A percentile compares a stretch with the other conserved stretches of the same genome.
phyloP scores from a whole-genome alignment of 1,284 basidiomycete species.

The Inonotus hispidus region DNA sequence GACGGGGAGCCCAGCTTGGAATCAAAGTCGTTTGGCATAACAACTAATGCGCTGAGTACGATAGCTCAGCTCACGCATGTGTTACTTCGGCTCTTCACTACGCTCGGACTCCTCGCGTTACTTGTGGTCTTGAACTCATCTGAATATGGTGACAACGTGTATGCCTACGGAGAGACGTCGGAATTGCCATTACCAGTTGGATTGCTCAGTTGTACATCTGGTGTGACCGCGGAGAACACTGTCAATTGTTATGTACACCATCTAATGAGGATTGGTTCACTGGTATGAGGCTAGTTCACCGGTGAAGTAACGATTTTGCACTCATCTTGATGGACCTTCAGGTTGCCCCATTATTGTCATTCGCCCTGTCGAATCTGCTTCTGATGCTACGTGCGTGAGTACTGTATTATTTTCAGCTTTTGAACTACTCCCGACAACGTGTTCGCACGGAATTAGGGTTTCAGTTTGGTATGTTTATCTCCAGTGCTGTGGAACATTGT shows the following conservation, averaged over 20 bases:
- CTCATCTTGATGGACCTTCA: not conserved
- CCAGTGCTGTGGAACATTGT: too few species aligned
- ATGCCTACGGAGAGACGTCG: not conserved
- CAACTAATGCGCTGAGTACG: not conserved
- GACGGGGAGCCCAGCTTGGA: not conserved
- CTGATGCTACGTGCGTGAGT: constrained; percentile 7
- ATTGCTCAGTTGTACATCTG: not conserved
- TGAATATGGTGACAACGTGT: not conserved
- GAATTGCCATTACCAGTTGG: not conserved
- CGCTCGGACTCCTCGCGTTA: constrained; percentile 2
- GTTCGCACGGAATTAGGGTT: not conserved
- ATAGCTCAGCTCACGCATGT: constrained; percentile 1
- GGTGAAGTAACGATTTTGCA: not conserved
- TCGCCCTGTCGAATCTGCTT: constrained; percentile 4
- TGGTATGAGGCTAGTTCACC: not conserved
- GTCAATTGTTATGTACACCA: not conserved
- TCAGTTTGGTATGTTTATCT: not conserved
- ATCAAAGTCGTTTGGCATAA: not conserved
- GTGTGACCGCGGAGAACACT: not conserved
- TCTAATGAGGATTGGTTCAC: constrained; percentile 1
- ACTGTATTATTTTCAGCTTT: not conserved
- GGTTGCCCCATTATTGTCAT: not conserved
- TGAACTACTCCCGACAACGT: not conserved
- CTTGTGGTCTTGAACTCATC: not conserved
- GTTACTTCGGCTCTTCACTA: not conserved